Percentiles rank a stretch among this genome's conserved stretches.
Conservation (phyloP, 1,139 yeast genomes). For the Pichia sp. region DNA sequence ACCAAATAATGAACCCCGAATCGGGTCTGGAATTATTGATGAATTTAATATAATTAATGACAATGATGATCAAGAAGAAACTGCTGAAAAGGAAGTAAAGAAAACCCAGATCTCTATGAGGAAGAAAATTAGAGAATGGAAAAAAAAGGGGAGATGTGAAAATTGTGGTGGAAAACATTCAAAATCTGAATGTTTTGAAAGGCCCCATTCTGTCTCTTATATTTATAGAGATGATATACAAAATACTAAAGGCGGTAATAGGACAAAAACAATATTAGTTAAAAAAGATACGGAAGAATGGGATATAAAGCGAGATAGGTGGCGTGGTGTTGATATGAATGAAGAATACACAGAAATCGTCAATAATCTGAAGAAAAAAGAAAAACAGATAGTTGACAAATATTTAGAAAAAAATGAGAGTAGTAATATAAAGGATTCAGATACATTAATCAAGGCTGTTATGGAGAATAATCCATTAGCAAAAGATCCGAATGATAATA, state of each 20-base stretch:
- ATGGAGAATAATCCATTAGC: constrained; percentile 15
- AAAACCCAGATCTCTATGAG: constrained; percentile 12
- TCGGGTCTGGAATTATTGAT: constrained; percentile 35
- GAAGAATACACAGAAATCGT: constrained; percentile 52
- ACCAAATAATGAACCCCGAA: constrained; percentile 31
- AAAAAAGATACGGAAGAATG: constrained; percentile 41
- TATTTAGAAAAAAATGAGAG: constrained; percentile 35
- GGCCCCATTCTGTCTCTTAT: constrained; percentile 35
- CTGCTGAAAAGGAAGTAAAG: constrained; percentile 5
- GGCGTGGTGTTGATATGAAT: constrained; percentile 63
- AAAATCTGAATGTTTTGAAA: constrained; percentile 44
- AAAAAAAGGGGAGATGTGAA: constrained; percentile 38
- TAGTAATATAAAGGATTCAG: constrained; percentile 21
- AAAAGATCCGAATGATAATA: constrained; percentile 17
- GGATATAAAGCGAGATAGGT: constrained; percentile 69
- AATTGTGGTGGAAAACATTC: constrained; percentile 50
- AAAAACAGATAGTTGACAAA: constrained; percentile 21
- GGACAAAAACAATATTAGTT: constrained; percentile 13
- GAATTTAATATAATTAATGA: constrained; percentile 20
- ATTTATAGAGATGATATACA: constrained; percentile 21
- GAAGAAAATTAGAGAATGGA: constrained; percentile 22
- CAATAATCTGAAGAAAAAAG: constrained; percentile 37
- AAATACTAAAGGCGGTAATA: constrained; percentile 22
- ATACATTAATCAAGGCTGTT: constrained; percentile 9
- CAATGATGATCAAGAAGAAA: constrained; percentile 9